Base-by-base conservation (phyloP, 495 filamentous ascomycete genomes). In the Lophiostoma macrostomum region DNA sequence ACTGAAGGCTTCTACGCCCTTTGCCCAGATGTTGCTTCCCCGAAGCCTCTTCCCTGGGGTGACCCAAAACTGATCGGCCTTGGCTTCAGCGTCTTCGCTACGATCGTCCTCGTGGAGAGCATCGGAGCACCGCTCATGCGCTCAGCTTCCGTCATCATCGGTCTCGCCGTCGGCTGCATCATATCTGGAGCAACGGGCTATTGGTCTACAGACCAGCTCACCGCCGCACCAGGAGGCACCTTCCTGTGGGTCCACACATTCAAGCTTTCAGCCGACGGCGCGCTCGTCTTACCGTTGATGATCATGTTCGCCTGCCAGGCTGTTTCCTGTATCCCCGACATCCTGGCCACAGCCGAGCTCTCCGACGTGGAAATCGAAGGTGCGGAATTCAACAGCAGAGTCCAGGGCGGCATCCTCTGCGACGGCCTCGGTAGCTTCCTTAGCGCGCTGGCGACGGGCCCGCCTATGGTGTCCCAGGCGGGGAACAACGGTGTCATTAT, bases 241-340 rank as follows among this genome's bases (percentile, higher is more conserved):
- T 70, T 72, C 52, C 47, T 71, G 16, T 72, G 70, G 70, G 53
- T 62, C 4, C 50, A 67, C 23, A 72, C 70, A 11, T 72, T 72
- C 56, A 67, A 67, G 24, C 64, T 72, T 24, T 69, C 67, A 2
- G 49, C 71, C 10, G 65, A 69, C 27, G 69, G 67, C 12, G 60
- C 61, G 6, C 48, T 72, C n/a, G 68, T 72, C 13, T 52, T 72
- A 3, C 70, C 69, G 0, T 32, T 72, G 11, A 56, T 72, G 13
- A 76, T 75, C 18, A 70, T 75, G 63, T 78, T 75, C 31, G 65
- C 76, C 19, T 77, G 74, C 28, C 74, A 76, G 40, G 64, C 67
- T 31, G 42, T 46, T 6, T 7, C 5, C 27, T 46, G 42, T 29
- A 64, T 72, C 23, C 69, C 69, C 0, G 70, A 72, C 30, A 68